A percentile compares a stretch with the other conserved stretches of the same genome.
Evolutionary conservation across 2,329 filamentous ascomycete genomes (phyloP).

Genomic region (Ascocoryne sarcoides): DNA sequence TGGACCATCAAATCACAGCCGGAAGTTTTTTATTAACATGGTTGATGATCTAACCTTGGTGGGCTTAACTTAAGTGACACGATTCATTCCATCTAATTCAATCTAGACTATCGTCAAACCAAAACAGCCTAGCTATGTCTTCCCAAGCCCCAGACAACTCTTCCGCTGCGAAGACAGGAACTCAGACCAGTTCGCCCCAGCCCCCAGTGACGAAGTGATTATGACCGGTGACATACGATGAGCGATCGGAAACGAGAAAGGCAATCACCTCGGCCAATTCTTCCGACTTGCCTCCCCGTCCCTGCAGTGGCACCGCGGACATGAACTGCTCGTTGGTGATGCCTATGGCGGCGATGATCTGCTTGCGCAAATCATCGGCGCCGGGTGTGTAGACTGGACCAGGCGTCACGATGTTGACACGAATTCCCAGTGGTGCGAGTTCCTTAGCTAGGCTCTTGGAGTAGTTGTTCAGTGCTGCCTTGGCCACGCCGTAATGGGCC

Average conservation of each 20-base stretch:
- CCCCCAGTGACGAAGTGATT: conserved; percentile 1
- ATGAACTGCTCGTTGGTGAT: conserved; percentile 4
- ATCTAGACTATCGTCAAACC: background rate
- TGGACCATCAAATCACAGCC: background rate
- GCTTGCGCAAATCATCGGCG: conserved; percentile 2
- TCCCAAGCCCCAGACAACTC: background rate
- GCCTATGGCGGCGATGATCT: conserved; percentile 3
- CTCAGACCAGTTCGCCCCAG: background rate
- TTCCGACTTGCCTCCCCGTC: conserved; percentile 1
- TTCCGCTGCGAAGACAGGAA: background rate
- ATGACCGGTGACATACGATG: conserved; percentile 1
- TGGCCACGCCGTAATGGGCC: conserved; percentile 1
- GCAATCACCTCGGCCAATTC: background rate
- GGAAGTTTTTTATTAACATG: background rate
- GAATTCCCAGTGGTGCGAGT: conserved; percentile 1
- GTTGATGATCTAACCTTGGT: no score
- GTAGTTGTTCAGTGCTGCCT: conserved; percentile 1
- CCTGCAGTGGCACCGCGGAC: conserved; percentile 3
- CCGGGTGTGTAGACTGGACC: conserved; percentile 1
- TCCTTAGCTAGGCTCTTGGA: conserved; percentile 1
- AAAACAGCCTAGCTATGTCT: background rate
- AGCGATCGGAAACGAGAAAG: conserved; percentile 1
- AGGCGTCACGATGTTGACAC: conserved; percentile 2
- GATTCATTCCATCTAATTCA: background rate
- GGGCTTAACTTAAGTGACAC: background rate